A percentile compares a stretch with the other conserved stretches of the same genome.
These are phyloP conservation scores for Amylostereum areolatum DNA, from an alignment of 1,284 basidiomycete species.

Conservation along the genomic window DNA sequence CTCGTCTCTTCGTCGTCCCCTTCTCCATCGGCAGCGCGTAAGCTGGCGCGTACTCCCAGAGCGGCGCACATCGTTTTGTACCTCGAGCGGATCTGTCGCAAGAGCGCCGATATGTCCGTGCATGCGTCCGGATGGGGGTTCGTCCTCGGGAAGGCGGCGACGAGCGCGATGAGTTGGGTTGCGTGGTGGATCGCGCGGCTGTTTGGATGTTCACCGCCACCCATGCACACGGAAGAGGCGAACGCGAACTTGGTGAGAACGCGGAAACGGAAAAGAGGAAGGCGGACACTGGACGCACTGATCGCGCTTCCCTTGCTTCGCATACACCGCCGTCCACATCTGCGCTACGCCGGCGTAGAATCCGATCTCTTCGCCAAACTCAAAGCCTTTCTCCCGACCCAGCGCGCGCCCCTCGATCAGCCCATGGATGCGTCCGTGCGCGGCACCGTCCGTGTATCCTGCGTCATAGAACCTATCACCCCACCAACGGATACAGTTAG, in stretches of 20 bases:
- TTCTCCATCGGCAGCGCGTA: slow-evolving; percentile 32
- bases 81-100: slow-evolving; percentile 82
- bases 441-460: slow-evolving; percentile 74
- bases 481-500: background rate
- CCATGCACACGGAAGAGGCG: background rate
- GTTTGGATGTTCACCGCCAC: background rate
- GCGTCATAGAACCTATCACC: slow-evolving; percentile 67
- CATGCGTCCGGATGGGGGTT: slow-evolving; percentile 62
- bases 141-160: slow-evolving; percentile 68
- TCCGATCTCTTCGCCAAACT: slow-evolving; percentile 95
- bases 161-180: slow-evolving; percentile 63
- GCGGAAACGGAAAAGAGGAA: slow-evolving; percentile 1
- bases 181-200: slow-evolving; percentile 66
- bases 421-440: slow-evolving; percentile 86
- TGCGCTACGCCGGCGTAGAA: slow-evolving; percentile 84
- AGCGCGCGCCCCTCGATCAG: slow-evolving; percentile 89
- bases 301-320: slow-evolving; percentile 32
- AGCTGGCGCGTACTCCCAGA: slow-evolving; percentile 68
- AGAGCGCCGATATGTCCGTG: slow-evolving; percentile 68
- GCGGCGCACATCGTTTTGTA: slow-evolving; percentile 84
- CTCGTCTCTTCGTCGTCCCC: slow-evolving; percentile 3
- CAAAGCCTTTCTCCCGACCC: slow-evolving; percentile 87
- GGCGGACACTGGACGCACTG: slow-evolving; percentile 35
- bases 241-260: slow-evolving; percentile 4
- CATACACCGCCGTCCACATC: slow-evolving; percentile 57